Percentiles rank a stretch among this genome's conserved stretches.
Evolutionary conservation across 164 flowering plant genomes (phyloP).

Genomic region (Euptelea pleiosperma): DNA sequence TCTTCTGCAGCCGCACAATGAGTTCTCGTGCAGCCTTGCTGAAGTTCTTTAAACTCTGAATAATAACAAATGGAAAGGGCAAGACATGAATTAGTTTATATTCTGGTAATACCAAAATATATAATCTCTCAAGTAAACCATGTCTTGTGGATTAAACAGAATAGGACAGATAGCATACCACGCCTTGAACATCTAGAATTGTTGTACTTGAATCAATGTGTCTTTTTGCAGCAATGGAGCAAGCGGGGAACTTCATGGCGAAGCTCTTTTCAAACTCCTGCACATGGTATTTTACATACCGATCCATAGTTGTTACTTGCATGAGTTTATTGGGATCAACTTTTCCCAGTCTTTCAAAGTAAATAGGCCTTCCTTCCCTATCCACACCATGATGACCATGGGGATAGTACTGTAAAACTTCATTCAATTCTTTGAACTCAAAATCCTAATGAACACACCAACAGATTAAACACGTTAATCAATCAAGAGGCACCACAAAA

Average conservation of each 20-base stretch:
- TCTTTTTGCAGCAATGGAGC: constrained; percentile 74
- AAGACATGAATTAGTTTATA: not conserved
- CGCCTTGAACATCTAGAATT: constrained; percentile 79
- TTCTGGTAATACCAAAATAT: not conserved
- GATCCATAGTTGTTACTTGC: constrained; percentile 74
- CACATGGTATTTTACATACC: constrained; percentile 76
- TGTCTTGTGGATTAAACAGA: not conserved
- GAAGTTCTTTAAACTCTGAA: constrained; percentile 59
- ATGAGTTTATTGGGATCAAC: constrained; percentile 61
- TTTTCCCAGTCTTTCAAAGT: constrained; percentile 66
- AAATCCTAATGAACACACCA: constrained; percentile 50
- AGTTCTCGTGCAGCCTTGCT: constrained; percentile 76
- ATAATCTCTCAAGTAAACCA: no score
- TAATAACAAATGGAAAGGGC: not conserved
- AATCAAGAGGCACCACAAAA: not conserved
- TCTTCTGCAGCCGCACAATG: constrained; percentile 68
- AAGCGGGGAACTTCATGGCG: constrained; percentile 68
- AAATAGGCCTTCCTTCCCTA: constrained; percentile 76
- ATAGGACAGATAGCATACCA: constrained; percentile 41
- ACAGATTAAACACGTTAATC: not conserved
- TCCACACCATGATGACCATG: constrained; percentile 87
- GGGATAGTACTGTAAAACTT: constrained; percentile 69
- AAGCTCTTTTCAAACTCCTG: constrained; percentile 71
- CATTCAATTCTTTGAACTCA: constrained; percentile 57
- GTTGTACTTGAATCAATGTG: constrained; percentile 72